Conservation (phyloP, 169 alveolate genomes). For the Cytauxzoon felis region DNA sequence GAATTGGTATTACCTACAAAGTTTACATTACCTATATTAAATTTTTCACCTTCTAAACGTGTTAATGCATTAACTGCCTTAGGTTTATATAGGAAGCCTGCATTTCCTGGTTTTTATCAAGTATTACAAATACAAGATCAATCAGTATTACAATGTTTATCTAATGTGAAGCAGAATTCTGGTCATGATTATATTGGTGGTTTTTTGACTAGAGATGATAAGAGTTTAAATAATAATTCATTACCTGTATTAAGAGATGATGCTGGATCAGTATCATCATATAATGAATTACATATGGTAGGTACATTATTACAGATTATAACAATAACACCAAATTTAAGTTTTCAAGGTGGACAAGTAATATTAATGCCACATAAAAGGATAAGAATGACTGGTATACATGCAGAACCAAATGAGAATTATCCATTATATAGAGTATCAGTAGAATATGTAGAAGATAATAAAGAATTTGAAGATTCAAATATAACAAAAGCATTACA, state of each 20-base stretch:
- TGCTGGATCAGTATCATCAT: constrained; percentile 59
- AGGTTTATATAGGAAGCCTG: constrained; percentile 74
- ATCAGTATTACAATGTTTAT: constrained; percentile 51
- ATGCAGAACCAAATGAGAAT: constrained; percentile 50
- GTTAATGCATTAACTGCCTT: constrained; percentile 65
- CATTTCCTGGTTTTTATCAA: constrained; percentile 80
- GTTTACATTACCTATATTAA: constrained; percentile 43
- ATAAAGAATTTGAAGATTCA: constrained; percentile 56
- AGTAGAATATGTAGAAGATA: constrained; percentile 59
- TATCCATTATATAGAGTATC: constrained; percentile 55
- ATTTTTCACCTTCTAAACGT: constrained; percentile 29
- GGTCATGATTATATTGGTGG: constrained; percentile 69
- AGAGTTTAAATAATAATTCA: background rate
- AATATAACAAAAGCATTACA: constrained; percentile 68
- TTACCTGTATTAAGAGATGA: constrained; percentile 48
- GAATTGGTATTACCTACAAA: constrained; percentile 25
- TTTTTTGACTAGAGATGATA: constrained; percentile 43
- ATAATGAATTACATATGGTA: constrained; percentile 57
- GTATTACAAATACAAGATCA: constrained; percentile 75
- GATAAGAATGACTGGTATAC: constrained; percentile 60
- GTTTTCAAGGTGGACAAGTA: constrained; percentile 71
- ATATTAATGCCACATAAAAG: constrained; percentile 75
- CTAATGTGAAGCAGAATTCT: constrained; percentile 39
- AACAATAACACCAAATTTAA: constrained; percentile 65
- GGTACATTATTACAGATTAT: constrained; percentile 70